phyloP scores from a whole-genome alignment of 208 protist species.

The Crithidia bombi region DNA sequence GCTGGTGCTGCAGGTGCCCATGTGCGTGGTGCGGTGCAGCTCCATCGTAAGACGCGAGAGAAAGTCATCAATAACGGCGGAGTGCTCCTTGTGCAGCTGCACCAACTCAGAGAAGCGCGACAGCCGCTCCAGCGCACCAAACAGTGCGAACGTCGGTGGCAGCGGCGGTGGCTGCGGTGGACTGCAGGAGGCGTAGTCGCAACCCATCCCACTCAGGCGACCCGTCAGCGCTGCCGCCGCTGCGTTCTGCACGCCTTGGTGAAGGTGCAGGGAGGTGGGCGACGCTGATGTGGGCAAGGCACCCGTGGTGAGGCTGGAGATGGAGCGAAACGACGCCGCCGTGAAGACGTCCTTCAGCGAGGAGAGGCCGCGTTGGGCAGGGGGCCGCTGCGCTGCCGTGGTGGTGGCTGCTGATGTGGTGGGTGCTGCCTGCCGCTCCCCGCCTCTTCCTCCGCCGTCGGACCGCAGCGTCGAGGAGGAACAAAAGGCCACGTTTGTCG shows the following conservation, averaged over 20 bases:
- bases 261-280: not conserved
- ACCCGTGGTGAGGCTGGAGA: not conserved
- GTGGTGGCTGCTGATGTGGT: not conserved
- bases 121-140: conserved; percentile 63
- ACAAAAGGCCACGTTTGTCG: not conserved
- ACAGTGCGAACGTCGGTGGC: conserved; percentile 63
- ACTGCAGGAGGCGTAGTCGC: not conserved
- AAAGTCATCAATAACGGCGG: conserved; percentile 47
- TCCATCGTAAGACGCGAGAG: conserved; percentile 28
- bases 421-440: not conserved
- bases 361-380: conserved; percentile 4
- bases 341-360: conserved; percentile 1
- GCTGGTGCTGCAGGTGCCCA: conserved; percentile 1
- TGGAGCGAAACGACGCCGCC: conserved; percentile 8
- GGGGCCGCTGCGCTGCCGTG: not conserved
- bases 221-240: not conserved
- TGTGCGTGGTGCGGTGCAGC: conserved; percentile 27
- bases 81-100: conserved; percentile 43
- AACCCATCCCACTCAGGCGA: not conserved
- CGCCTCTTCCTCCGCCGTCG: not conserved
- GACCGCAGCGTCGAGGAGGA: conserved; percentile 2
- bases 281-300: not conserved
- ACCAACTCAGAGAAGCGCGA: conserved; percentile 56
- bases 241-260: conserved; percentile 10
- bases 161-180: not conserved